A percentile compares a stretch with the other conserved stretches of the same genome.
Conservation (phyloP, 2,329 filamentous ascomycete genomes). For the Cordyceps cicadae region DNA sequence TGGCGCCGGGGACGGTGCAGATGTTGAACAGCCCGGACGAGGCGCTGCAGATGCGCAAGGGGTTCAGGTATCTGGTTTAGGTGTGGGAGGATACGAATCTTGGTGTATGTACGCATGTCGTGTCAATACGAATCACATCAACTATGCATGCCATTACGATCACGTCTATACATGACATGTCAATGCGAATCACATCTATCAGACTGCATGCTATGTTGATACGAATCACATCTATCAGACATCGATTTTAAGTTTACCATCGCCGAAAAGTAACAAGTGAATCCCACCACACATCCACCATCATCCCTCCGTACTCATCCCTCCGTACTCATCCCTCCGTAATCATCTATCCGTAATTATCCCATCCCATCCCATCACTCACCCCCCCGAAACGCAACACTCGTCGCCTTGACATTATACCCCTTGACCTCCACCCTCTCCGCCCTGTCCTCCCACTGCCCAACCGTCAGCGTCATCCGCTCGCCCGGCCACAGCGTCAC, state of each 20-base stretch:
- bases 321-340: too few species aligned
- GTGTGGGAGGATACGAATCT: not conserved
- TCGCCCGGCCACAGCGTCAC: constrained; percentile 52
- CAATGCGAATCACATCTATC: too few species aligned
- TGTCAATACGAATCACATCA: too few species aligned
- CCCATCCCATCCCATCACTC: not conserved
- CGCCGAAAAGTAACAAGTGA: too few species aligned
- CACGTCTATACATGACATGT: too few species aligned
- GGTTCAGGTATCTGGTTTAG: constrained; percentile 35
- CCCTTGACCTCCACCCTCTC: constrained; percentile 13
- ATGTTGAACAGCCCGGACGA: constrained; percentile 35
- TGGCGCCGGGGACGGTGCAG: constrained; percentile 25
- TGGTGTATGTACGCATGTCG: not conserved
- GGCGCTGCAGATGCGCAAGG: constrained; percentile 36
- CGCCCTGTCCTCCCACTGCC: constrained; percentile 12
- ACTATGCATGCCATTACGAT: too few species aligned
- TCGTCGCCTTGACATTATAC: constrained; percentile 10
- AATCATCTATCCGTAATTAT: too few species aligned
- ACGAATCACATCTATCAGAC: too few species aligned
- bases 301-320: too few species aligned
- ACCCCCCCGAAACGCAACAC: not conserved
- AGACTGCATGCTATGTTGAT: too few species aligned
- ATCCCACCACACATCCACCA: too few species aligned
- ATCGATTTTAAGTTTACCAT: too few species aligned
- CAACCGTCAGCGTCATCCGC: constrained; percentile 25